Evolutionary conservation across 2,329 filamentous ascomycete species (phyloP).

Genomic region (Exophiala sp.): DNA sequence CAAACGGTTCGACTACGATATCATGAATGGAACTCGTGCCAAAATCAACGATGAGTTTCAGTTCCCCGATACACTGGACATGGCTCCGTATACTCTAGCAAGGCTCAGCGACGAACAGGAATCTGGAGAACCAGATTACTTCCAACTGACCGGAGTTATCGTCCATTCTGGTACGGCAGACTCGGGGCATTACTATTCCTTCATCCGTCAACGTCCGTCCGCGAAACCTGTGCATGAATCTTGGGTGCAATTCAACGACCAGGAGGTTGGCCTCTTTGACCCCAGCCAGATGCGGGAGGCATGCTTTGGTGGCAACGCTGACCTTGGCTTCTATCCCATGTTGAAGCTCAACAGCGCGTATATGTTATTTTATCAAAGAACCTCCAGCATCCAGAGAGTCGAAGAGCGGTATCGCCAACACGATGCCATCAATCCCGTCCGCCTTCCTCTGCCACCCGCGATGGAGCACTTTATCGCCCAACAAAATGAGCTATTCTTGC

Average conservation of each 20-base stretch:
- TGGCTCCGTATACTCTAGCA: conserved; percentile 85
- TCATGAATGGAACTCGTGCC: conserved; percentile 64
- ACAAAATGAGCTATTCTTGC: conserved; percentile 68
- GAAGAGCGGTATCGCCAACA: conserved; percentile 44
- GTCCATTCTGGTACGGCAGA: conserved; percentile 91
- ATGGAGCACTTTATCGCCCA: conserved; percentile 54
- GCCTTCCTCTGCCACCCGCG: conserved; percentile 41
- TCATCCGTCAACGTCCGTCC: conserved; percentile 71
- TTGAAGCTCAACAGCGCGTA: conserved; percentile 78
- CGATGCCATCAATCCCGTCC: conserved; percentile 47
- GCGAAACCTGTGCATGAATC: conserved; percentile 40
- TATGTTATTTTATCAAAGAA: conserved; percentile 94
- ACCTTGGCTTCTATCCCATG: conserved; percentile 42
- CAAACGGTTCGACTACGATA: conserved; percentile 54
- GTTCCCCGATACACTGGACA: conserved; percentile 76
- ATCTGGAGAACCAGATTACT: conserved; percentile 62
- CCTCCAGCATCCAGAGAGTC: conserved; percentile 56
- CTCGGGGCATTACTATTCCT: conserved; percentile 96
- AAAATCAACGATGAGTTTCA: conserved; percentile 96
- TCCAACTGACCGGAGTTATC: conserved; percentile 89
- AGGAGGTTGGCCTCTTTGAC: conserved; percentile 71
- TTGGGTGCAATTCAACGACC: conserved; percentile 95
- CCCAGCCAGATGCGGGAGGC: conserved; percentile 63
- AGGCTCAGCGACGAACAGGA: conserved; percentile 61
- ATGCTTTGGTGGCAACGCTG: conserved; percentile 71